Conservation (phyloP, 2,329 filamentous ascomycete genomes). For the Trichoderma asperellum region DNA sequence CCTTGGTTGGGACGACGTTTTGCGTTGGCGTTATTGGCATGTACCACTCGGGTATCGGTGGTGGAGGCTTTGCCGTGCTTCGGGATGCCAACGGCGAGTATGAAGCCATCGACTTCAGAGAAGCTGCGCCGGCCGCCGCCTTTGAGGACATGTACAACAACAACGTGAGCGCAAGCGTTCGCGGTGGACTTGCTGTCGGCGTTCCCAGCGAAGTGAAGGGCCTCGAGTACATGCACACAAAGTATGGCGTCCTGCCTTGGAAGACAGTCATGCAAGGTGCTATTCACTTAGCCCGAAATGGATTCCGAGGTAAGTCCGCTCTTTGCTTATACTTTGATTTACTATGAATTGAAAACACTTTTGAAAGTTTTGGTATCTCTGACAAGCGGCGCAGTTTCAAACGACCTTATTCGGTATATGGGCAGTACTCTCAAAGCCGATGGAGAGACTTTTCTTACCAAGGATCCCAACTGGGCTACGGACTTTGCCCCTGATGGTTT, state of each 20-base stretch:
- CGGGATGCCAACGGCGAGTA: slow-evolving; percentile 73
- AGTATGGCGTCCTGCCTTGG: slow-evolving; percentile 74
- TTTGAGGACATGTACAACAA: slow-evolving; percentile 83
- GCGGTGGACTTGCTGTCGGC: slow-evolving; percentile 72
- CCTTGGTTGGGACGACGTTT: slow-evolving; percentile 72
- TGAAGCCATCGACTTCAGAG: slow-evolving; percentile 87
- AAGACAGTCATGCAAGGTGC: slow-evolving; percentile 73
- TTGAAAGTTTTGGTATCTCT: not conserved
- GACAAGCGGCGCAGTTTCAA: slow-evolving; percentile 55
- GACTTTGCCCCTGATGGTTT: slow-evolving; percentile 83
- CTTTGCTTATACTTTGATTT: too few relatives aligned
- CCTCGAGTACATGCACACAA: slow-evolving; percentile 74
- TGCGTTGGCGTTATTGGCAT: slow-evolving; percentile 77
- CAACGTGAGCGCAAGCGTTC: slow-evolving; percentile 67
- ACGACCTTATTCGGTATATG: slow-evolving; percentile 79
- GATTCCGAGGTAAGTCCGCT: slow-evolving; percentile 57
- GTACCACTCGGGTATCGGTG: slow-evolving; percentile 83
- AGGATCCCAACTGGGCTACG: slow-evolving; percentile 78
- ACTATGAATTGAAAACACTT: not conserved
- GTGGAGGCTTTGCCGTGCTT: slow-evolving; percentile 88
- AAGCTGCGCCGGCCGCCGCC: slow-evolving; percentile 81
- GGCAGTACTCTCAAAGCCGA: slow-evolving; percentile 45
- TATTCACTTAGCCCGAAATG: slow-evolving; percentile 71
- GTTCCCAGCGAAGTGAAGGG: slow-evolving; percentile 79
- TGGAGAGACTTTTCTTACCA: slow-evolving; percentile 65